phyloP scores from a whole-genome alignment of 139 green algal species.

The Chlamydomonas incerta region DNA sequence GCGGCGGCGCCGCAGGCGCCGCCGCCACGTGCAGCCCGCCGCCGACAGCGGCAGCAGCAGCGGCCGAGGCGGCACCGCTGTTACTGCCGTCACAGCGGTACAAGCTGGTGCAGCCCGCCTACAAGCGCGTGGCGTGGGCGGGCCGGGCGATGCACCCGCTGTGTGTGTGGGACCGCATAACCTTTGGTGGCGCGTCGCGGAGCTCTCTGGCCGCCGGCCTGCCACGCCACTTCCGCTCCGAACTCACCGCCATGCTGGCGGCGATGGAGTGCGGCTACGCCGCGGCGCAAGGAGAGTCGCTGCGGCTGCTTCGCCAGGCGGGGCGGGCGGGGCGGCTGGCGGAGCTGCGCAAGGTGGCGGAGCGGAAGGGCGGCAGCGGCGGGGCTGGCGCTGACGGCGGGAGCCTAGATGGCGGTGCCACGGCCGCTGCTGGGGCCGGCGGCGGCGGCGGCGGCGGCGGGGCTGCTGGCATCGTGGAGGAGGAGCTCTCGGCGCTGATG shows the following conservation, averaged over 20 bases:
- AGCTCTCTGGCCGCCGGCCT: background rate
- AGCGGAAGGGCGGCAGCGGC: background rate
- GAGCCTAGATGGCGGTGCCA: too few species aligned
- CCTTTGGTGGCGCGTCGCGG: background rate
- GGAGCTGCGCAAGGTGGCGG: background rate
- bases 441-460: too few species aligned
- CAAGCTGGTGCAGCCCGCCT: constrained; percentile 33
- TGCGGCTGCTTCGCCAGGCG: background rate
- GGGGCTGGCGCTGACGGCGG: background rate
- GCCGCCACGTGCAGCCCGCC: too few species aligned
- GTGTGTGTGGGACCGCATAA: constrained; percentile 43
- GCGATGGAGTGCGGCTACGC: constrained; percentile 10
- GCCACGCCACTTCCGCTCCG: constrained; percentile 5
- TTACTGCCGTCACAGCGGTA: background rate
- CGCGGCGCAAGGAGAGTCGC: constrained; percentile 2
- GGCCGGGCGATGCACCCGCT: constrained; percentile 35
- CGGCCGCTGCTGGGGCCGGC: too few species aligned
- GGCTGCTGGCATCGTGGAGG: too few species aligned
- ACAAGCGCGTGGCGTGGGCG: background rate
- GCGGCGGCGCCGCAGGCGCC: too few species aligned
- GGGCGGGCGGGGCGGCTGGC: background rate
- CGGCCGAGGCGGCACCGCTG: too few species aligned
- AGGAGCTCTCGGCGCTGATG: background rate
- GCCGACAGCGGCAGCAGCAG: too few species aligned
- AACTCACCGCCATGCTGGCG: constrained; percentile 14